phyloP scores from a whole-genome alignment of 805 yeast genomes.

The Kluyveromyces starmeri region DNA sequence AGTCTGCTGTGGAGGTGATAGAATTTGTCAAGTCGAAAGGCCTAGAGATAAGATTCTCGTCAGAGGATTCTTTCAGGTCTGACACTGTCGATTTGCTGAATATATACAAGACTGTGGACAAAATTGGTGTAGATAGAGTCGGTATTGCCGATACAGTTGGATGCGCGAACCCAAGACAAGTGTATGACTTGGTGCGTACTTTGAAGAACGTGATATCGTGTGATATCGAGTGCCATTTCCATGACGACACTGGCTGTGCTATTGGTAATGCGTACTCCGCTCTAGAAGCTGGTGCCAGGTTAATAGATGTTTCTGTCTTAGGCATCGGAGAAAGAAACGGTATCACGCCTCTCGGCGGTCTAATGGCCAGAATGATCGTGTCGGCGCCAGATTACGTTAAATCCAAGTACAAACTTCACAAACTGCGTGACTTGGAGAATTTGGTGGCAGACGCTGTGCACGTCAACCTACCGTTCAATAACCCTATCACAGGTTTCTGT shows the following conservation, averaged over 20 bases:
- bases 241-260: constrained; percentile 98
- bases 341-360: constrained; percentile 92
- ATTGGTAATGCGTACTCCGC: constrained; percentile 98
- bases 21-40: constrained; percentile 96
- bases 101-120: constrained; percentile 92
- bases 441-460: constrained; percentile 95
- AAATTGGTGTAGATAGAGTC: constrained; percentile 95
- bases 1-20: constrained; percentile 91
- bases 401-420: constrained; percentile 89
- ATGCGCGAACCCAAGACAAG: constrained; percentile 98
- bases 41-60: constrained; percentile 90
- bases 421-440: constrained; percentile 90
- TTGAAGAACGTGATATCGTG: constrained; percentile 88
- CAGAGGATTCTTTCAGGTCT: constrained; percentile 95
- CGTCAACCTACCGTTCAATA: constrained; percentile 94
- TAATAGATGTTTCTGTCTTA: constrained; percentile 91
- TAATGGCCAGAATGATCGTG: constrained; percentile 98
- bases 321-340: constrained; percentile 99
- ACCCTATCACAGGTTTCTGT: constrained; percentile 98
- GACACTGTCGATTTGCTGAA: constrained; percentile 92
- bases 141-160: constrained; percentile 99
- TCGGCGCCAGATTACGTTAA: constrained; percentile 95
- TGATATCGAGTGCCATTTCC: constrained; percentile 98
- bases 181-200: constrained; percentile 90
- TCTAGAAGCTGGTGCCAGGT: constrained; percentile 91